These are phyloP conservation scores for Hymenoscyphus scutula DNA, from an alignment of 2,329 filamentous ascomycete species.

Conservation along the genomic window DNA sequence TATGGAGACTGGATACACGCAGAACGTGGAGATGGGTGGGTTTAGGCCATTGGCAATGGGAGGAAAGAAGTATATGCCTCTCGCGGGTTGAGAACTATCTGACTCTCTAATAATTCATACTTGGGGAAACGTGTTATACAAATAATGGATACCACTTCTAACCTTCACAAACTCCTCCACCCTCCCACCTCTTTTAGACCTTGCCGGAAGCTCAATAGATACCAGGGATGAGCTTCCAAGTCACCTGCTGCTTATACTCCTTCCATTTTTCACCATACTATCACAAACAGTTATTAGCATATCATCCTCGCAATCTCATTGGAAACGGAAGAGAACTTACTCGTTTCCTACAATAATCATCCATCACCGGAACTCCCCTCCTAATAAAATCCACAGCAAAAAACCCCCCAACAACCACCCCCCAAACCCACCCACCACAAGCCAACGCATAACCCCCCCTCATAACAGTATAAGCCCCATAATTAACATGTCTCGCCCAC, in stretches of 20 bases:
- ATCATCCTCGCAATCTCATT: not conserved
- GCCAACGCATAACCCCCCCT: constrained; percentile 48
- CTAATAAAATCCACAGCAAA: constrained; percentile 46
- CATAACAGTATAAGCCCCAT: constrained; percentile 52
- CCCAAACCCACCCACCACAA: constrained; percentile 33
- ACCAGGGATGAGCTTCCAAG: not conserved
- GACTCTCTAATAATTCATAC: too few species aligned
- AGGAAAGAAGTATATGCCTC: constrained; percentile 19
- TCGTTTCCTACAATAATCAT: constrained; percentile 46
- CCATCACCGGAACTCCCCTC: constrained; percentile 46
- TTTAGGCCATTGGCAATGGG: not conserved
- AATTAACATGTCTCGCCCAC: constrained; percentile 52
- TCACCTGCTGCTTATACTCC: constrained; percentile 38
- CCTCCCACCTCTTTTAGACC: not conserved
- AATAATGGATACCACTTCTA: not conserved
- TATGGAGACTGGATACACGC: constrained; percentile 19
- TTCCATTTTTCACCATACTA: constrained; percentile 42
- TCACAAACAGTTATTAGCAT: not conserved
- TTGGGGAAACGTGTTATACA: not conserved
- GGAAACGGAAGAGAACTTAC: constrained; percentile 24
- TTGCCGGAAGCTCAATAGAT: not conserved
- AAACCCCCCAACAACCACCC: constrained; percentile 40
- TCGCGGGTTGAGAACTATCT: constrained; percentile 3
- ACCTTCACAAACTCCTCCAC: not conserved
- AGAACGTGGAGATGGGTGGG: constrained; percentile 9